Conservation (phyloP, 441 rosid species). For the Croton laevigatus region DNA sequence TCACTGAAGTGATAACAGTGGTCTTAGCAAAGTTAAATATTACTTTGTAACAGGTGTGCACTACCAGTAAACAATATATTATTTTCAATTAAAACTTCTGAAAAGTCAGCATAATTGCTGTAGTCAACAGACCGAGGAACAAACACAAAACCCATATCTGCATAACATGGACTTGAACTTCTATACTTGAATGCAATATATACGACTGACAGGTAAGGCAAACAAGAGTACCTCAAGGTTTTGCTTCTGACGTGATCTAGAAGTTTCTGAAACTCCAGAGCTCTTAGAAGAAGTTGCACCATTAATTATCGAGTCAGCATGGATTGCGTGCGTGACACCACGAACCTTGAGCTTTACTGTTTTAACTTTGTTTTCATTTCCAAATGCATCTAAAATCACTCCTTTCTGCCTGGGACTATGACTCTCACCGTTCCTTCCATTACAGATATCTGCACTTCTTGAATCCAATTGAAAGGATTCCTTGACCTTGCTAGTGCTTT, state of each 20-base stretch:
- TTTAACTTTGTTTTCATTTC: slow-evolving; percentile 52
- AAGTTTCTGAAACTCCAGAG: slow-evolving; percentile 33
- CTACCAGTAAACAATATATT: background rate
- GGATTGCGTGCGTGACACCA: slow-evolving; percentile 54
- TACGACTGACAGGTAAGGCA: slow-evolving; percentile 4
- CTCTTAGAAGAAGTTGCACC: slow-evolving; percentile 41
- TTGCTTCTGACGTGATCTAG: slow-evolving; percentile 33
- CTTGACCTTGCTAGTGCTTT: slow-evolving; percentile 30
- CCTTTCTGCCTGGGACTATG: slow-evolving; percentile 36
- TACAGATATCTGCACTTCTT: slow-evolving; percentile 19
- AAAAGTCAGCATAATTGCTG: background rate
- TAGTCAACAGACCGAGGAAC: background rate
- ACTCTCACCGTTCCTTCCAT: slow-evolving; percentile 49
- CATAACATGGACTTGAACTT: background rate
- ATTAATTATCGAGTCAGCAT: slow-evolving; percentile 43
- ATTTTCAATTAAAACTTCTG: background rate
- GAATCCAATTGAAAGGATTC: slow-evolving; percentile 24
- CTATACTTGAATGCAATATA: background rate
- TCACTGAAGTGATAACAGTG: background rate
- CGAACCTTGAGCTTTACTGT: slow-evolving; percentile 71
- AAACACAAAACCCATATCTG: background rate
- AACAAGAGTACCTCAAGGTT: slow-evolving; percentile 46
- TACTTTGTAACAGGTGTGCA: background rate
- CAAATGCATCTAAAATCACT: slow-evolving; percentile 30
- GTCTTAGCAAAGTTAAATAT: background rate